Evolutionary conservation across 2,329 filamentous ascomycete genomes (phyloP).

Genomic region (Colletotrichum spaethianum): DNA sequence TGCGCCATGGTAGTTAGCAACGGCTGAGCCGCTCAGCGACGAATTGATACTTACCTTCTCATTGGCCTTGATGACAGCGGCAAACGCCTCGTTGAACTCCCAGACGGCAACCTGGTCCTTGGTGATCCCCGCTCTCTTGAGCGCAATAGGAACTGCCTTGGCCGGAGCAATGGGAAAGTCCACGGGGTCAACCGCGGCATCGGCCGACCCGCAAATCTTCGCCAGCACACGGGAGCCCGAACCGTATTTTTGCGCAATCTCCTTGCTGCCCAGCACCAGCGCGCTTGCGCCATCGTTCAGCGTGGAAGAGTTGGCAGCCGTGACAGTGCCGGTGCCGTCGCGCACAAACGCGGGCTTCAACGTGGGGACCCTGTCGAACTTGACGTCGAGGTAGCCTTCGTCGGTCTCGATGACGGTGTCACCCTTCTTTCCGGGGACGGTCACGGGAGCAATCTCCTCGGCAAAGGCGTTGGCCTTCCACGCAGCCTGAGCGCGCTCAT

Average conservation of each 20-base stretch:
- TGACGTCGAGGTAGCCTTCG: conserved; percentile 90
- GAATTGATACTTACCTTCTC: conserved; percentile 73
- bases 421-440: conserved; percentile 86
- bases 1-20: conserved; percentile 49
- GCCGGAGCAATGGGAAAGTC: conserved; percentile 96
- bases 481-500: conserved; percentile 89
- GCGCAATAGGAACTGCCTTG: conserved; percentile 90
- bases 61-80: conserved; percentile 94
- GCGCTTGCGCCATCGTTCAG: conserved; percentile 96
- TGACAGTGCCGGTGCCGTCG: conserved; percentile 90
- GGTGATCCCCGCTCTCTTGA: conserved; percentile 89
- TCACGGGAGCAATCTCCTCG: conserved; percentile 92
- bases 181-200: conserved; percentile 90
- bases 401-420: conserved; percentile 85
- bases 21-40: conserved; percentile 1
- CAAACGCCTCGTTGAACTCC: conserved; percentile 99
- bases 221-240: conserved; percentile 86
- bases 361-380: conserved; percentile 86
- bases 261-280: conserved; percentile 86
- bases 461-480: conserved; percentile 88
- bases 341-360: conserved; percentile 93
- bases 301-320: conserved; percentile 93
- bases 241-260: conserved; percentile 85
- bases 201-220: conserved; percentile 86
- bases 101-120: conserved; percentile 94